Evolutionary conservation across 148 eudicot genomes (phyloP), one percentile per base, ranked within the genome.

Genomic region (Arbutus unedo): DNA sequence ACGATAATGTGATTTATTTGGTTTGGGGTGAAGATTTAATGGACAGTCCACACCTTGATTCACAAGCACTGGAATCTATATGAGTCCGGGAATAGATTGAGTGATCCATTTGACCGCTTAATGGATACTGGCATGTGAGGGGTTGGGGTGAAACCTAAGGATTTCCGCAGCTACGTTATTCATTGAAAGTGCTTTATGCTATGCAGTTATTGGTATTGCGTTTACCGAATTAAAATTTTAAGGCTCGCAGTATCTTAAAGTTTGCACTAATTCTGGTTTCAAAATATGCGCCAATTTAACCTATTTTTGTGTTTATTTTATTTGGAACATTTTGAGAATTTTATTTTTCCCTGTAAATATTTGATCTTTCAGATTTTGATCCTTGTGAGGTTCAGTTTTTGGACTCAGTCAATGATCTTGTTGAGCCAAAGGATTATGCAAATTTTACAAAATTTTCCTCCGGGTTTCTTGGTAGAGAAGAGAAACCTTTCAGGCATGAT

Each of bases 381-480:
- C 95, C 98, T 25, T 96, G 98, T 79, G 90, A 92, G 47, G 87
- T 96, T 75, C 85, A 82, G 48, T 88, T 96, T 79, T 83, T 88
- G 81, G 93, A 88, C 83, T 90, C 94, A 23, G 93, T 92, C 49
- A 89, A 88, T 51, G 62, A 88, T 87, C 86, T 96, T 82, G 83
- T 88, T 82, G 93, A 93, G 81, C 99, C 98, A 44, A 84, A 88
- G 73, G 91, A 91, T 78, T 89, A 87, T 81, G 31, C 85, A 47
- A 92, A 93, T 85, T 87, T 88, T 85, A 80, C 93, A 50, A 86
- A 86, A 16, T 93, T 94, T 84, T 86, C 89, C 49, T 75, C 87
- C 85, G 76, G 86, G 44, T 93, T 90, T 87, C 81, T 91, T 83
- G 87, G 81, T 79, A 90, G 83, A 82, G 98, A 95, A 87, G 89